Base-by-base conservation (phyloP, 2,329 filamentous ascomycete genomes). In the Trichoderma hamatum region DNA sequence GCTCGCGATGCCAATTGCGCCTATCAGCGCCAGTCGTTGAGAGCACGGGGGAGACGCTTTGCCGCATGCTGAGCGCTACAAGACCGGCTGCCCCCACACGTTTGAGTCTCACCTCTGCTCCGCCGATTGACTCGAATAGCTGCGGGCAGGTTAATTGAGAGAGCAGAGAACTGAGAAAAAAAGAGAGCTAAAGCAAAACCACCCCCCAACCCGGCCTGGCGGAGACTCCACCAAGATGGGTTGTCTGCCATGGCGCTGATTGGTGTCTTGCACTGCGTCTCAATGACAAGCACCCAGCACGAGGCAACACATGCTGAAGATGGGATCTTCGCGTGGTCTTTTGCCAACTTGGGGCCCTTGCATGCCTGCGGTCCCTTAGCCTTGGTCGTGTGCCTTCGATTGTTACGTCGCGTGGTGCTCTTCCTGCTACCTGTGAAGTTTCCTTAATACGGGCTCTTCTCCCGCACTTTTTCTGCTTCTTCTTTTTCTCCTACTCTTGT, bases 361-460 rank as follows among this genome's bases (percentile, higher is more conserved):
- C 61, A 54, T 30, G 54, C 16, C 19, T 55, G 43, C 55, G 58
- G 67, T 65, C 34, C 67, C 54, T 55, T 56, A 69, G 68, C 43
- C 59, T 69, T 69, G 61, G 68, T 65, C 68, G 61, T 69, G 68
- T 69, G 68, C 61, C 61, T 55, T 67, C 59, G 39, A 49, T 59
- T 30, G 30, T 60, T 66, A 21, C 59, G 68, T 60, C 55, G 68
- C 54, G 54, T 69, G 39, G 59, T 55, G 39, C 32, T 43, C 19
- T 16, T 60, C 19, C 26, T 61, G 10, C 26, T 54, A 26, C 9
- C 32, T 19, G 39, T n/a, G 39, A 43, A 14, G 60, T 14, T 28
- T 49, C 28, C 65, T 65, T 65, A 69, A 64, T 51, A 64, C 67
- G 59, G 19, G 13, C 55, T 67, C 64, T 39, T 26, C 34, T 32